A percentile compares a stretch with the other conserved stretches of the same genome.
These are phyloP conservation scores for Jamesozyma piceae DNA, from an alignment of 805 yeast species.

Conservation along the genomic window DNA sequence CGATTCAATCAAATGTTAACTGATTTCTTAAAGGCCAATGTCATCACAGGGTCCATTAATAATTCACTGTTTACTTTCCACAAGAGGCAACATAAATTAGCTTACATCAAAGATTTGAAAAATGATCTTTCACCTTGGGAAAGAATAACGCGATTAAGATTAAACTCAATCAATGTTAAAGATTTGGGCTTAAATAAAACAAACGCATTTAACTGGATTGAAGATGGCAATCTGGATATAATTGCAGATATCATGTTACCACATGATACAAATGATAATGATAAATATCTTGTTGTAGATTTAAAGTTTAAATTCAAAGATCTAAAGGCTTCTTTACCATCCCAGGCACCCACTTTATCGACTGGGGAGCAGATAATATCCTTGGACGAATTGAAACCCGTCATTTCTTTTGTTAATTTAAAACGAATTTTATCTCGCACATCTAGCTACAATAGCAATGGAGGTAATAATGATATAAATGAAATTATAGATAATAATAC, in stretches of 20 bases:
- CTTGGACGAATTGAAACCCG: slow-evolving; percentile 48
- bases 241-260: slow-evolving; percentile 70
- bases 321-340: slow-evolving; percentile 46
- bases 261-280: slow-evolving; percentile 29
- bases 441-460: background rate
- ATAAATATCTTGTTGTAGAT: slow-evolving; percentile 58
- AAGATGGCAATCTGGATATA: slow-evolving; percentile 60
- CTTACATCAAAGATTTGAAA: slow-evolving; percentile 34
- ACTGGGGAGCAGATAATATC: slow-evolving; percentile 49
- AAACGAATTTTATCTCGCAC: slow-evolving; percentile 21
- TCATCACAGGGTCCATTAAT: slow-evolving; percentile 65
- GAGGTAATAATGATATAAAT: slow-evolving; percentile 6
- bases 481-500: slow-evolving; percentile 10
- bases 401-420: slow-evolving; percentile 52
- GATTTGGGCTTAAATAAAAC: slow-evolving; percentile 30
- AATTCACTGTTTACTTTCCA: slow-evolving; percentile 70
- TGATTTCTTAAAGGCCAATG: slow-evolving; percentile 61
- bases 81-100: slow-evolving; percentile 54
- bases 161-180: slow-evolving; percentile 33
- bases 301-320: slow-evolving; percentile 56
- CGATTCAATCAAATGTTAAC: slow-evolving; percentile 49
- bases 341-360: slow-evolving; percentile 43
- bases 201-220: slow-evolving; percentile 58
- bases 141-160: slow-evolving; percentile 39
- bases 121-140: slow-evolving; percentile 38